phyloP scores from a whole-genome alignment of 306 rosid species.

The Ormosia emarginata region DNA sequence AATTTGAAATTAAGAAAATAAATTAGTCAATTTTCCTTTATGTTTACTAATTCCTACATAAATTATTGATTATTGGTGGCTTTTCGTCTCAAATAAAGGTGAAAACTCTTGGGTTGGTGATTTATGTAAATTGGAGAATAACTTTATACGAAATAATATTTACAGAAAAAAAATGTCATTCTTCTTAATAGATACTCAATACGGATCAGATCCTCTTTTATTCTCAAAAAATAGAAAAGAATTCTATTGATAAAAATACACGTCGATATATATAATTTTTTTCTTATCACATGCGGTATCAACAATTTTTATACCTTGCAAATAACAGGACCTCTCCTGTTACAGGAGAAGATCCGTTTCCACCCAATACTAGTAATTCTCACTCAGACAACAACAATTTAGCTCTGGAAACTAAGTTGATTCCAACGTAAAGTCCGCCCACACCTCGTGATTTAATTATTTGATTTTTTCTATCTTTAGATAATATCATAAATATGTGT shows the following conservation, averaged over 20 bases:
- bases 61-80: background rate
- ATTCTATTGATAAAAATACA: too few relatives aligned
- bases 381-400: conserved; percentile 9
- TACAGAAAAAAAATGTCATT: background rate
- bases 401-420: conserved; percentile 1
- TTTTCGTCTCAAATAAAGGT: conserved; percentile 12
- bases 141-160: background rate
- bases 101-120: background rate
- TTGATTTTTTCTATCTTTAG: background rate
- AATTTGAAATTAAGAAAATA: background rate
- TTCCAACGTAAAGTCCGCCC: conserved; percentile 3
- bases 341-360: too few relatives aligned
- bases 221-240: too few relatives aligned
- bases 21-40: background rate
- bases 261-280: too few relatives aligned
- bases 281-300: too few relatives aligned
- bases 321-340: too few relatives aligned
- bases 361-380: background rate
- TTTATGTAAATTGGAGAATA: background rate
- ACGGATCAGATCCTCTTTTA: too few relatives aligned
- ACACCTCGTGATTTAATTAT: background rate
- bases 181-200: background rate
- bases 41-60: background rate
- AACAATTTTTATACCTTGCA: too few relatives aligned
- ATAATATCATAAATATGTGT: background rate